Evolutionary conservation across 192 early-diverging fungal genomes (phyloP), one percentile per base, ranked within the genome.

Genomic region (Borealophlyctis nickersoniae): DNA sequence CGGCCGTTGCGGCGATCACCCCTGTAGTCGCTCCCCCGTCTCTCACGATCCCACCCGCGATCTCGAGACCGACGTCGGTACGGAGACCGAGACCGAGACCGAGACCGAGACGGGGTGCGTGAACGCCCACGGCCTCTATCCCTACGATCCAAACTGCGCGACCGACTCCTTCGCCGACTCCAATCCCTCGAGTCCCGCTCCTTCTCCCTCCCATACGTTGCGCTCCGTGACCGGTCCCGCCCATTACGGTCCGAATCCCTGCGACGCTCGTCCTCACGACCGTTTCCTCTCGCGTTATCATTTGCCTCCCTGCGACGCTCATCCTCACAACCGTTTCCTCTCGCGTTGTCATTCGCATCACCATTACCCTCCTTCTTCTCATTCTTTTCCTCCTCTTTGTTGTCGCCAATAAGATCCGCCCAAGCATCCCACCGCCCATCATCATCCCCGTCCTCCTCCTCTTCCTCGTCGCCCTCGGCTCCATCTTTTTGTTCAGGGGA

Each of bases 361-460:
- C n/a, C n/a, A 61, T n/a, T n/a, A n/a, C n/a, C n/a, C 3, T 70
- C 65, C 4, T 32, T 34, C 16, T 68, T 51, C 14, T 52, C 48
- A 30, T 71, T 36, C 2, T 36, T 5, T 16, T 32, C 7, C 24
- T 45, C 36, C 14, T 36, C 24, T 14, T 65, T 49, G 58, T 74
- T 65, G 26, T 75, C 69, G 2, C 76, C 73, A 1, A 78, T 26
- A 2, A 78, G 49, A 49, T 78, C 76, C 11, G 65, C 70, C 76
- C 76, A 78, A 7, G 73, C 76, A 61, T 69, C 69, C 72, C 69
- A 78, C 34, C 61, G 54, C 22, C 71, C 69, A 45, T 72, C 73
- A 56, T 78, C 76, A 28, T 62, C 76, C 7, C 54, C 76, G 28
- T 72, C 73, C 52, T 78, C 76, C 11, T 75, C 76, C 32, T 72